These are phyloP conservation scores for Hygrophorus russula DNA, from an alignment of 768 basidiomycete genomes.

Conservation along the genomic window DNA sequence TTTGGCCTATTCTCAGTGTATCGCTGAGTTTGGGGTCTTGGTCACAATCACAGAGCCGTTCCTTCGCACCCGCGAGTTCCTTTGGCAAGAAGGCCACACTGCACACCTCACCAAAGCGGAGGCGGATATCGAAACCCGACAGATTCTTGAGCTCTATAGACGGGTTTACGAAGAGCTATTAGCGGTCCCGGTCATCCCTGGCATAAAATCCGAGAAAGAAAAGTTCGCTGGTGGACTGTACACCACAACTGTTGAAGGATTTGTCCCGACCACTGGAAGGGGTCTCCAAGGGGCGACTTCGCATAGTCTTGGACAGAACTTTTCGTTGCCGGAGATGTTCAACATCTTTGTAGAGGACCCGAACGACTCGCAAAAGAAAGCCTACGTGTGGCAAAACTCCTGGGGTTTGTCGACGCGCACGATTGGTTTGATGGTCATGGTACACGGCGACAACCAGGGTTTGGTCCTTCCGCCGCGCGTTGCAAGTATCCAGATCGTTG, in stretches of 20 bases:
- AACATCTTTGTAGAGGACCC: slow-evolving; percentile 96
- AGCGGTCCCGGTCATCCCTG: slow-evolving; percentile 94
- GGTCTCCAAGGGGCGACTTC: slow-evolving; percentile 98
- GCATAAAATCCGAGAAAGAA: slow-evolving; percentile 97
- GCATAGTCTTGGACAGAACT: slow-evolving; percentile 97
- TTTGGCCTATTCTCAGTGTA: not conserved
- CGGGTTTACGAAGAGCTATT: slow-evolving; percentile 94
- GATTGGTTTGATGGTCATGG: slow-evolving; percentile 99
- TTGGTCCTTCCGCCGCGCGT: slow-evolving; percentile 95
- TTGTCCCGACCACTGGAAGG: slow-evolving; percentile 92
- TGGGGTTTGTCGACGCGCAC: slow-evolving; percentile 97
- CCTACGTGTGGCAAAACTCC: slow-evolving; percentile 94
- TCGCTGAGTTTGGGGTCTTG: not conserved
- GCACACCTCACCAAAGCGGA: slow-evolving; percentile 83
- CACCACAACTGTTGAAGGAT: slow-evolving; percentile 97
- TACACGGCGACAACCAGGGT: slow-evolving; percentile 96
- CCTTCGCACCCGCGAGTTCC: slow-evolving; percentile 96
- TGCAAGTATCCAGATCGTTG: slow-evolving; percentile 80
- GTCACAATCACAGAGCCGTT: slow-evolving; percentile 65
- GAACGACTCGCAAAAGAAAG: slow-evolving; percentile 58
- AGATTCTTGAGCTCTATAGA: slow-evolving; percentile 94
- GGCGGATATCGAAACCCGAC: slow-evolving; percentile 82
- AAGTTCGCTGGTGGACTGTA: slow-evolving; percentile 98
- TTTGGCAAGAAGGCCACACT: slow-evolving; percentile 99
- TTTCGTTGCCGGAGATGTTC: slow-evolving; percentile 94